Base-by-base conservation (phyloP, 768 basidiomycete genomes). In the Cystoderma amianthinum region DNA sequence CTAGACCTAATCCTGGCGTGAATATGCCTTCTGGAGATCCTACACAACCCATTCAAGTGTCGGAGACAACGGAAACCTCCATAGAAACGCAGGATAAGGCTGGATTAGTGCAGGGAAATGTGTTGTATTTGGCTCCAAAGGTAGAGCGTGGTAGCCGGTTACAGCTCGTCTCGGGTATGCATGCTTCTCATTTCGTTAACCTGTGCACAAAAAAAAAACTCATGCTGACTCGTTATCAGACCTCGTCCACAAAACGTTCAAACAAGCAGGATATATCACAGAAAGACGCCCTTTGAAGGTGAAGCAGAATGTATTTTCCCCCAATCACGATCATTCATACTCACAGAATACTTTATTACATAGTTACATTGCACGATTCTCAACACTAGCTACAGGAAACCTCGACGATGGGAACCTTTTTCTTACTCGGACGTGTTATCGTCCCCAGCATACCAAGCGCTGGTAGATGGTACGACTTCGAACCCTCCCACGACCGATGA, bases 211-310 rank as follows among this genome's bases (percentile, higher is more conserved):
- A 7, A 2, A n/a, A 16, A 7, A 2, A 12, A 1, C 16, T 30
- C 22, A 21, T 16, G 9, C 12, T 10, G 22, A n/a, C 10, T 15
- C 24, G 6, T 18, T 35, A n/a, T n/a, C n/a, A 21, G 5, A 30
- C 23, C 25, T 74, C 13, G 57, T 77, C 6, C 58, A 65, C 45
- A 49, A 46, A 36, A 39, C 61, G 1, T 75, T 75, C 37, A 57
- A 44, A 32, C 46, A 52, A 1, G 61, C 59, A 5, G 69, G 67
- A 1, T 75, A 71, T 47, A 53, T 72, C 32, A 54, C 50, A 1
- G 73, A 75, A 10, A 61, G 51, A 18, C 63, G 77, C 6, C 74
- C 76, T 1, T 61, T 79, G 25, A 78, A 75, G 55, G 78, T 75
- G 28, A 30, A 30, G 15, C 28, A 39, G 4, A 60, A 38, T 10